Conservation (phyloP, 1,284 basidiomycete genomes). For the Ganoderma lingzhi region DNA sequence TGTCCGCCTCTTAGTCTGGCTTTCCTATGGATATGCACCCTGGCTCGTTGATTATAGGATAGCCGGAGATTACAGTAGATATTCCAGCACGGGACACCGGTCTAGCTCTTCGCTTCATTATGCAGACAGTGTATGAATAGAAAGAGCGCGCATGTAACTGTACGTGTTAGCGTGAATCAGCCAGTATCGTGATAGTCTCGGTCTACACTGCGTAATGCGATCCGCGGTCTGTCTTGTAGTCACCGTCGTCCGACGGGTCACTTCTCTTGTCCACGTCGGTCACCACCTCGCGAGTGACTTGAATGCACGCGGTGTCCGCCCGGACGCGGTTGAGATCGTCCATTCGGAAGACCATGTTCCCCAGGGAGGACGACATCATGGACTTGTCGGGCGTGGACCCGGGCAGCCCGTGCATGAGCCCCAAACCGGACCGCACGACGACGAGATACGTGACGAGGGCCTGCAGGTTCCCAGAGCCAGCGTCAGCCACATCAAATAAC, state of each 20-base stretch:
- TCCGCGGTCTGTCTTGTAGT: background rate
- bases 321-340: background rate
- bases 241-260: background rate
- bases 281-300: constrained; percentile 3
- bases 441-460: constrained; percentile 16
- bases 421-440: constrained; percentile 20
- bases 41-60: background rate
- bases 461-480: background rate
- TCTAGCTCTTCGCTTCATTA: background rate
- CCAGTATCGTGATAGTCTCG: background rate
- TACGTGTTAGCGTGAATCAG: background rate
- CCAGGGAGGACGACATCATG: background rate
- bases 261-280: background rate
- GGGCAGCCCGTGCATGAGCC: constrained; percentile 16
- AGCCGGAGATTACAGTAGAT: background rate
- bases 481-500: background rate
- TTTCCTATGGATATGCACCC: background rate
- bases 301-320: background rate
- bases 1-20: background rate
- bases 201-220: background rate
- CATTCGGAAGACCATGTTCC: constrained; percentile 4
- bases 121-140: background rate
- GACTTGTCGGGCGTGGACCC: background rate
- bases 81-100: background rate
- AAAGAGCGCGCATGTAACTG: background rate